phyloP scores from a whole-genome alignment of 768 basidiomycete genomes.

The Rhodotorula babjevae region DNA sequence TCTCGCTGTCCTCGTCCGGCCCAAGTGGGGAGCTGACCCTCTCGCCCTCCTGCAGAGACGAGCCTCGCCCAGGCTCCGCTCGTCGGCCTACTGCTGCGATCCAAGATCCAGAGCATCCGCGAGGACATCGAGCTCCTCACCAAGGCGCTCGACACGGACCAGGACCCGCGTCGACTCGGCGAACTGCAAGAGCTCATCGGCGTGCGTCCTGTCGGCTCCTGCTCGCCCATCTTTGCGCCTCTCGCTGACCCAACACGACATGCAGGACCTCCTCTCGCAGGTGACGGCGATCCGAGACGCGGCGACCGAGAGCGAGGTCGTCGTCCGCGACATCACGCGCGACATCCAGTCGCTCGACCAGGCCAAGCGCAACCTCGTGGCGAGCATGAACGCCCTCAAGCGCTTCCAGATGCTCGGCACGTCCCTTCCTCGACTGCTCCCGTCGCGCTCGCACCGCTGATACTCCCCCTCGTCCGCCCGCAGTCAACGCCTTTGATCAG shows the following conservation, averaged over 20 bases:
- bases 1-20: neutral
- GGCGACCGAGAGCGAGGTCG: conserved; percentile 92
- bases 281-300: conserved; percentile 96
- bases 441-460: neutral
- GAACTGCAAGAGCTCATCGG: conserved; percentile 94
- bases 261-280: conserved; percentile 83
- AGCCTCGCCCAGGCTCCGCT: conserved; percentile 67
- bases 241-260: neutral
- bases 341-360: conserved; percentile 92
- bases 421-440: conserved; percentile 34
- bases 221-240: neutral
- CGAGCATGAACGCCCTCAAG: conserved; percentile 83
- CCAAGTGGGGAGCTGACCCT: neutral
- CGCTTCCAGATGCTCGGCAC: conserved; percentile 88
- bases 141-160: conserved; percentile 64
- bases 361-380: conserved; percentile 85
- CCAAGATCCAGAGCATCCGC: conserved; percentile 66
- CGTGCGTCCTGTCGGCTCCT: conserved; percentile 51
- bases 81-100: conserved; percentile 63
- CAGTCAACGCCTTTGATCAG: conserved; percentile 42
- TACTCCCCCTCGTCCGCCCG: too few relatives aligned
- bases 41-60: conserved; percentile 55
- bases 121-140: conserved; percentile 67
- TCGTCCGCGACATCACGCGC: conserved; percentile 88
- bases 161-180: conserved; percentile 84